Base-by-base conservation (phyloP, 495 filamentous ascomycete species). In the Mycothermus thermophilus region DNA sequence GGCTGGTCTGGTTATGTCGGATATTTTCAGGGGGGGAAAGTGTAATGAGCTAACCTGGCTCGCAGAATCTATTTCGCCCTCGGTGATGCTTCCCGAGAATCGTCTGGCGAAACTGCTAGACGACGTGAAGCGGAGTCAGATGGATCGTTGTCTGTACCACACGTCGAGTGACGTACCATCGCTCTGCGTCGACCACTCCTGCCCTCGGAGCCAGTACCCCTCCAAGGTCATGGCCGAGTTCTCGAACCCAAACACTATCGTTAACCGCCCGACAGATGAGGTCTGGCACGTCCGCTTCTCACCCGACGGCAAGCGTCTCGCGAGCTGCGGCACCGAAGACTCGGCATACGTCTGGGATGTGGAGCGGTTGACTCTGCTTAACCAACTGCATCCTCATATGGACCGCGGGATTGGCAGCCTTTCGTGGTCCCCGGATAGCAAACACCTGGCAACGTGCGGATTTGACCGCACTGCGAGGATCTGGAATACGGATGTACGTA, bases 11-110 rank as follows among this genome's bases (percentile, higher is more conserved):
- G n/a, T n/a, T n/a, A n/a, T n/a, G n/a, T n/a, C n/a, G n/a, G n/a
- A n/a, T n/a, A n/a, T n/a, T n/a, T n/a, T n/a, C n/a, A n/a, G n/a
- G n/a, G n/a, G n/a, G n/a, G n/a, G n/a, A n/a, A n/a, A n/a, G n/a
- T n/a, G n/a, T n/a, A n/a, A n/a, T n/a, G n/a, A n/a, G n/a, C 46
- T 56, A 31, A 46, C 29, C 37, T 37, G 27, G 16, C 27, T 1
- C 9, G 8, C 34, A 92, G 84, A 69, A 63, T 93, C 73, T 21
- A 92, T 99, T 38, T 92, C 92, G 3, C 90, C 90, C 1, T 86
- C 84, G n/a, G 81, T 93, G 16, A 96, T 99, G 92, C 83, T 99
- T 32, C 92, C 90, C 4, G 82, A 92, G 45, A 83, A 92, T 54
- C 81, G 90, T 9, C 65, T 99, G n/a, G 84, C 83, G 6, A 63